These are phyloP conservation scores for Polyporus arcularius DNA, from an alignment of 768 basidiomycete species.

Conservation along the genomic window DNA sequence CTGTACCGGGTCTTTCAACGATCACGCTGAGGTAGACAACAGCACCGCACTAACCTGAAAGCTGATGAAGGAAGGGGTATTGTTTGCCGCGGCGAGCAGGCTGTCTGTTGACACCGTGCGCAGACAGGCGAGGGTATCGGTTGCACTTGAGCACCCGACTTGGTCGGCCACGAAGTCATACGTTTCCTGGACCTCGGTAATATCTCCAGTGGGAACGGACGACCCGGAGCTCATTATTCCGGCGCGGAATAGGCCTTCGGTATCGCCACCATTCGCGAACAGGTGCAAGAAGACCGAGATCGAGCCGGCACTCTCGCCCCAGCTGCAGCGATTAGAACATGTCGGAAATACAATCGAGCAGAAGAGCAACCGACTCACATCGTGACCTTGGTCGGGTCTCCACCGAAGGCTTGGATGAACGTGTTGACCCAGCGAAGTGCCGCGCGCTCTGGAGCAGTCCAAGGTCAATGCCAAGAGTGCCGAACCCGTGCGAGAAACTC, in stretches of 20 bases:
- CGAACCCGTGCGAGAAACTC: constrained; percentile 17
- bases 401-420: constrained; percentile 42
- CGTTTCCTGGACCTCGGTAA: constrained; percentile 30
- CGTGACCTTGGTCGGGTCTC: constrained; percentile 45
- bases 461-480: background rate
- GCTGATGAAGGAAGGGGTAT: constrained; percentile 24
- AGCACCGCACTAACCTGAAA: no score
- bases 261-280: constrained; percentile 23
- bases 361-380: constrained; percentile 26
- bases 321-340: background rate
- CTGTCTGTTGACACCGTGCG: constrained; percentile 35
- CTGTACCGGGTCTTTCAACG: no score
- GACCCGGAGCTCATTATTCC: constrained; percentile 39
- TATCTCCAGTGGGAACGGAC: constrained; percentile 14
- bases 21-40: no score
- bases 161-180: constrained; percentile 43
- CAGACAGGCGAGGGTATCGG: constrained; percentile 45
- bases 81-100: constrained; percentile 35
- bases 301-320: constrained; percentile 41
- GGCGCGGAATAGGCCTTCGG: constrained; percentile 25
- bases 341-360: no score
- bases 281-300: constrained; percentile 32
- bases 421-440: constrained; percentile 45
- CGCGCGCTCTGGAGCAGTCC: constrained; percentile 28
- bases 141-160: constrained; percentile 35